Percentiles rank a stretch among this genome's conserved stretches.
phyloP scores from a whole-genome alignment of 2,329 filamentous ascomycete genomes.

The Penicillium hesseltinei region DNA sequence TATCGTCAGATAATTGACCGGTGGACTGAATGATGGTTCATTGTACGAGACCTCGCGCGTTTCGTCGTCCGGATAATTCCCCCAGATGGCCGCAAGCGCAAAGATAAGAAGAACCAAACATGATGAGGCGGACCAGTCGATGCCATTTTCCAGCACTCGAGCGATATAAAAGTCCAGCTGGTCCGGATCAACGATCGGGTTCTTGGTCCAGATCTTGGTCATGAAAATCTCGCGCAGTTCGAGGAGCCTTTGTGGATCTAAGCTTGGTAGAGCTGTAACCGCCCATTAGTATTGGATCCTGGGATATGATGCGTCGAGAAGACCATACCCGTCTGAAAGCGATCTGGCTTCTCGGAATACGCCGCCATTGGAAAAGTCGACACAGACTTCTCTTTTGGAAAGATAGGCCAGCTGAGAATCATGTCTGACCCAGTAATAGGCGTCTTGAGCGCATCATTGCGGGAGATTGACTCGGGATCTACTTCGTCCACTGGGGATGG shows the following conservation, averaged over 20 bases:
- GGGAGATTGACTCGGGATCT: conserved; percentile 26
- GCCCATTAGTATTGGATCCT: neutral
- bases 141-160: conserved; percentile 23
- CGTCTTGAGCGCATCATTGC: conserved; percentile 26
- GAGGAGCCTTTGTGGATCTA: conserved; percentile 21
- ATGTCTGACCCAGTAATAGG: conserved; percentile 28
- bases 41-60: conserved; percentile 16
- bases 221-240: conserved; percentile 25
- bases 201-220: conserved; percentile 27
- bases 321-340: conserved; percentile 16
- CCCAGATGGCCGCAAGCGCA: conserved; percentile 27
- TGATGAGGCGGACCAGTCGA: conserved; percentile 26
- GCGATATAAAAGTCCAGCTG: conserved; percentile 24
- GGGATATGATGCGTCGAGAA: neutral
- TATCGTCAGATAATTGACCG: conserved; percentile 20
- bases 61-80: conserved; percentile 25
- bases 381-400: conserved; percentile 24
- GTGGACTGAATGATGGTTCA: conserved; percentile 14
- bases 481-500: conserved; percentile 19
- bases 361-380: conserved; percentile 24
- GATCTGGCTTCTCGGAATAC: conserved; percentile 25
- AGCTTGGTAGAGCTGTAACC: conserved; percentile 12
- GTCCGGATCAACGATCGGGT: conserved; percentile 25
- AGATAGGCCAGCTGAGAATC: conserved; percentile 28
- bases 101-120: conserved; percentile 25